Evolutionary conservation across 1,284 basidiomycete genomes (phyloP).

Genomic region (Laetiporus sulphureus): DNA sequence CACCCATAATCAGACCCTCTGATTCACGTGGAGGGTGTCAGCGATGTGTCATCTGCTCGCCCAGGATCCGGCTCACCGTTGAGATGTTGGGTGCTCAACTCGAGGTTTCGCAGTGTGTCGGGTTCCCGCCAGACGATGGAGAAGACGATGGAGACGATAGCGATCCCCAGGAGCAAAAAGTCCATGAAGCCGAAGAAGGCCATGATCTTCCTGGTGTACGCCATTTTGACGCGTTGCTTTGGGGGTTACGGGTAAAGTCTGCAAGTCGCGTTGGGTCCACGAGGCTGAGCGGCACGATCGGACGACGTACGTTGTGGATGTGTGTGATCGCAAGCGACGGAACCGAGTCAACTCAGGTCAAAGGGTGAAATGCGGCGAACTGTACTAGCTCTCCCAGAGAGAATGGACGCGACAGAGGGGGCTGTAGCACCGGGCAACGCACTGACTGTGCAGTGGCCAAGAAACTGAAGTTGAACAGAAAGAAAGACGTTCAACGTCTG

Average conservation of each 20-base stretch:
- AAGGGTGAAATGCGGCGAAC: slow-evolving; percentile 8
- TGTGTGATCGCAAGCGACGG: slow-evolving; percentile 1
- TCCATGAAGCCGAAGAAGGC: slow-evolving; percentile 67
- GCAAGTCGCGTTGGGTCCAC: neutral
- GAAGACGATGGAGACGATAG: slow-evolving; percentile 53
- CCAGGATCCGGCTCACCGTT: slow-evolving; percentile 61
- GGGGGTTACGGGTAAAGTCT: slow-evolving; percentile 17
- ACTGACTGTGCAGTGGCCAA: slow-evolving; percentile 13
- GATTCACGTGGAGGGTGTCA: slow-evolving; percentile 2
- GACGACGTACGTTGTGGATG: slow-evolving; percentile 9
- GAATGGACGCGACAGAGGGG: slow-evolving; percentile 28
- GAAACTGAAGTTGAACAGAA: slow-evolving; percentile 17
- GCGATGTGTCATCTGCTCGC: too few species aligned
- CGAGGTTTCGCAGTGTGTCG: slow-evolving; percentile 64
- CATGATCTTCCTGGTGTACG: slow-evolving; percentile 40
- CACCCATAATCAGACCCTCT: slow-evolving; percentile 71
- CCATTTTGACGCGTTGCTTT: slow-evolving; percentile 62
- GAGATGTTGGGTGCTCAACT: slow-evolving; percentile 50
- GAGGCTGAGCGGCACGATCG: neutral
- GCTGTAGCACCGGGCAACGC: slow-evolving; percentile 26
- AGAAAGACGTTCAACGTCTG: slow-evolving; percentile 55
- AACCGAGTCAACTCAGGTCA: slow-evolving; percentile 18
- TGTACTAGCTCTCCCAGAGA: slow-evolving; percentile 28
- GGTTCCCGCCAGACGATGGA: slow-evolving; percentile 65
- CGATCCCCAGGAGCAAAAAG: slow-evolving; percentile 62